These are phyloP conservation scores for Crucibulum laeve DNA, from an alignment of 768 basidiomycete species.

Conservation along the genomic window DNA sequence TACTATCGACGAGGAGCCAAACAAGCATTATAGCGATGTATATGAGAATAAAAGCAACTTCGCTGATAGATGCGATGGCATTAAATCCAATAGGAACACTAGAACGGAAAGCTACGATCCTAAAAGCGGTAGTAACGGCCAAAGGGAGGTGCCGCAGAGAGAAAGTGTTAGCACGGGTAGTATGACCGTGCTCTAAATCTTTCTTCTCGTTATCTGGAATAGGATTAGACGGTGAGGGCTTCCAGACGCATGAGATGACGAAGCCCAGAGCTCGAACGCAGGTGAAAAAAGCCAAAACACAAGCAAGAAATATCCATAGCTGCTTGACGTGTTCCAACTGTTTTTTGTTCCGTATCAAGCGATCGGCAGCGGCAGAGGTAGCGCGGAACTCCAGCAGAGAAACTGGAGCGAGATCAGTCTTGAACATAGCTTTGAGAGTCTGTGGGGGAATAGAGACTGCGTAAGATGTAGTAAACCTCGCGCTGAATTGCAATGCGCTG, in stretches of 20 bases:
- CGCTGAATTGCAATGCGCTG: too few relatives aligned
- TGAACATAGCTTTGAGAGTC: neutral
- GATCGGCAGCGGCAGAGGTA: slow-evolving; percentile 26
- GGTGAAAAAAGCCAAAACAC: slow-evolving; percentile 31
- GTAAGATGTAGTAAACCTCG: too few relatives aligned
- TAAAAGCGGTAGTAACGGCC: slow-evolving; percentile 38
- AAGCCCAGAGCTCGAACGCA: slow-evolving; percentile 23
- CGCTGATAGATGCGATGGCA: slow-evolving; percentile 31
- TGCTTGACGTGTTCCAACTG: slow-evolving; percentile 32
- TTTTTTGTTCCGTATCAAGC: slow-evolving; percentile 24
- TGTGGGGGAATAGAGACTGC: neutral
- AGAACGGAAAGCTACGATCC: slow-evolving; percentile 45
- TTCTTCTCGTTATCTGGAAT: slow-evolving; percentile 11
- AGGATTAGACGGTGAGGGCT: slow-evolving; percentile 3
- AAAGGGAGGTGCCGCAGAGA: slow-evolving; percentile 22
- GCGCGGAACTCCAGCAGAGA: slow-evolving; percentile 3
- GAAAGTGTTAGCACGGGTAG: neutral
- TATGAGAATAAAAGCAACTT: slow-evolving; percentile 38
- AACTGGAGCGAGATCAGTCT: slow-evolving; percentile 3
- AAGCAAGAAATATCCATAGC: slow-evolving; percentile 35
- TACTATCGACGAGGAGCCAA: slow-evolving; percentile 43
- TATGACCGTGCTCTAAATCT: slow-evolving; percentile 13
- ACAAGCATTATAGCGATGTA: slow-evolving; percentile 42
- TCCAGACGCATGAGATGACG: slow-evolving; percentile 5
- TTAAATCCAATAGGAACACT: slow-evolving; percentile 38